A percentile compares a stretch with the other conserved stretches of the same genome.
Conservation (phyloP, 768 basidiomycete species). For the Lactarius evosmus region DNA sequence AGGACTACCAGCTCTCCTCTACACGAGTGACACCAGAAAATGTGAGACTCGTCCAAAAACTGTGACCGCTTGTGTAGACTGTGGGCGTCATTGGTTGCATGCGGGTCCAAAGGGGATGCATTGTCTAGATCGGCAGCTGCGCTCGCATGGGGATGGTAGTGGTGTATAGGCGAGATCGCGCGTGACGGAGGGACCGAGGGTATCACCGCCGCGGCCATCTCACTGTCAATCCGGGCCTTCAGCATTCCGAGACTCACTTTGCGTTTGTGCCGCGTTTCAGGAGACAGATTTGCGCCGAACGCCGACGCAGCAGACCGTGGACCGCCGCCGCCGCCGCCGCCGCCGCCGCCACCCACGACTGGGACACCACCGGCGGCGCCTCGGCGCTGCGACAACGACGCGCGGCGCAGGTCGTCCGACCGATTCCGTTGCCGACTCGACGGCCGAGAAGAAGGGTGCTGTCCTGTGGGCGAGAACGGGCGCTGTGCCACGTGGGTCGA, state of each 20-base stretch:
- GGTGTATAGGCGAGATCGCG: slow-evolving; percentile 46
- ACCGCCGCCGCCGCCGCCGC: slow-evolving; percentile 23
- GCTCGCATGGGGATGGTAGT: not conserved
- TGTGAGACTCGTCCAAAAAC: slow-evolving; percentile 83
- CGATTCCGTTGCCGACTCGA: slow-evolving; percentile 42
- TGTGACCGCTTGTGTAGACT: slow-evolving; percentile 48
- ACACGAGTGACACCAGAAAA: slow-evolving; percentile 88
- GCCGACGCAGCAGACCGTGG: slow-evolving; percentile 35
- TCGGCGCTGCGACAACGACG: slow-evolving; percentile 36
- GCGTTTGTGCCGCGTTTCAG: slow-evolving; percentile 78
- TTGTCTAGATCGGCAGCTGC: slow-evolving; percentile 32
- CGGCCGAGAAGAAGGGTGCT: slow-evolving; percentile 40
- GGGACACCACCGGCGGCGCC: too few relatives aligned
- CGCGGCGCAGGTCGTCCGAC: slow-evolving; percentile 41
- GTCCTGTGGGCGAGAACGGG: slow-evolving; percentile 41
- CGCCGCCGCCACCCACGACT: too few relatives aligned
- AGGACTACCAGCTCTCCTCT: slow-evolving; percentile 78
- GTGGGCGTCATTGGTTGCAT: slow-evolving; percentile 2
- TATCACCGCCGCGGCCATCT: slow-evolving; percentile 45
- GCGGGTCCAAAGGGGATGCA: slow-evolving; percentile 23
- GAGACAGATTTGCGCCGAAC: slow-evolving; percentile 57
- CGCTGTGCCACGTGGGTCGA: slow-evolving; percentile 44
- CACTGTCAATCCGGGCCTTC: slow-evolving; percentile 86
- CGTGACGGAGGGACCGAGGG: slow-evolving; percentile 47
- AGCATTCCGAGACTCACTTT: slow-evolving; percentile 85